Evolutionary conservation across 2,329 filamentous ascomycete genomes (phyloP), one percentile per base, ranked within the genome.

Genomic region (Hymenotorrendiella dingleyae): DNA sequence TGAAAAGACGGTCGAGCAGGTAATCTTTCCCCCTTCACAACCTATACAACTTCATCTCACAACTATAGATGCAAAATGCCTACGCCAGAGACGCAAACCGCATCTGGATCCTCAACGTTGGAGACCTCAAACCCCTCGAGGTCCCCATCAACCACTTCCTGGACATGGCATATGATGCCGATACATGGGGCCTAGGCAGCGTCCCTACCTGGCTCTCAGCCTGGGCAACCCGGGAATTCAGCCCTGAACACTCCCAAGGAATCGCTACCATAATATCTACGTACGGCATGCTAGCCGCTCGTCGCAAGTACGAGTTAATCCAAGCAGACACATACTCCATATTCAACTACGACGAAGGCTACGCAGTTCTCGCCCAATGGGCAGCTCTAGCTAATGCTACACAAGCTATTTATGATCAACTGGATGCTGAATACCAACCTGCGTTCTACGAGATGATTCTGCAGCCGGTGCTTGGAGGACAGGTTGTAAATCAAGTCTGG

Each of bases 91-190:
- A 74, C 72, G 17, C 67, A 65, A 38, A 68, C 67, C 39, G 57
- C 3, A 76, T 82, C 34, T 82, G 78, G 78, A 70, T 81, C 33
- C 72, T 78, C 28, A 82, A 82, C 47, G 73, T 81, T 4, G 77
- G 77, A n/a, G 78, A 82, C 54, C 64, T 82, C 29, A 82, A 81
- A 56, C 71, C 73, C 0, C 52, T 60, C 62, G 77, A 84, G 64
- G 69, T 84, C 12, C 78, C 80, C 16, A 78, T 84, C 56, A 77
- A 43, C 16, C 45, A 48, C 29, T 48, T 48, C 27, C 29, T 52
- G n/a, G 80, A 84, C 49, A 68, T 85, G 47, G 82, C 79, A 1
- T 86, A 85, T 57, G 76, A 85, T 54, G 72, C 75, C 17, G 63
- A 72, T 16, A 57, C 64, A 1, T 82, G 75, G 70, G 67, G 70